Conservation (phyloP, 1,284 basidiomycete species). For the Cutaneotrichosporon sp. region DNA sequence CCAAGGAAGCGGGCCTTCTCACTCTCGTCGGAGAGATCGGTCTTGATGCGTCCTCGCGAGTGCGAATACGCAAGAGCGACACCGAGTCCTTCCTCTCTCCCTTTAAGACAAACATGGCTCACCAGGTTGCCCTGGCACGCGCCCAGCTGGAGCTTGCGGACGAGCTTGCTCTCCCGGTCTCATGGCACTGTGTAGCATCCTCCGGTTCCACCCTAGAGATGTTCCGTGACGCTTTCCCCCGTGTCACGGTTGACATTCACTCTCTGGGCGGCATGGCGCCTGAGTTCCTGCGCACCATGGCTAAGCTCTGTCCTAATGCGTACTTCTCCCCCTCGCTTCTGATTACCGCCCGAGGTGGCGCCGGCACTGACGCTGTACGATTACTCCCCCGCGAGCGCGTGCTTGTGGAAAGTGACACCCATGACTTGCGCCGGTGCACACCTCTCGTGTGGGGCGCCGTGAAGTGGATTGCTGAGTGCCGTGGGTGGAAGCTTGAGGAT, state of each 20-base stretch:
- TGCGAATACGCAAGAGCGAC: conserved; percentile 3
- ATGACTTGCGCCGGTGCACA: conserved; percentile 33
- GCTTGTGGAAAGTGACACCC: conserved; percentile 49
- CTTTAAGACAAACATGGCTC: conserved; percentile 46
- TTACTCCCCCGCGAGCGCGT: conserved; percentile 40
- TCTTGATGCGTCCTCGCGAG: conserved; percentile 45
- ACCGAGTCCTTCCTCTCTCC: conserved; percentile 33
- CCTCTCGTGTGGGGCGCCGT: conserved; percentile 40
- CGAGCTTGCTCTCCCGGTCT: conserved; percentile 45
- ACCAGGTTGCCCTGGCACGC: conserved; percentile 46
- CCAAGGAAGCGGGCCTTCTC: conserved; percentile 19
- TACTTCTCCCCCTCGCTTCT: conserved; percentile 50
- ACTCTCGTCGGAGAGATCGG: conserved; percentile 52
- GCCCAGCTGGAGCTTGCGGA: conserved; percentile 49
- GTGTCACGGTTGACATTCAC: conserved; percentile 48
- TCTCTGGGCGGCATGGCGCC: conserved; percentile 38
- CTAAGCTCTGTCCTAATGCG: conserved; percentile 40
- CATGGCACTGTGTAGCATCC: conserved; percentile 49
- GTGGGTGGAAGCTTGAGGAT: conserved; percentile 43
- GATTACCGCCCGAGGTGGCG: conserved; percentile 44
- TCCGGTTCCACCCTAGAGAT: conserved; percentile 46
- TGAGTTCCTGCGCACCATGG: conserved; percentile 13
- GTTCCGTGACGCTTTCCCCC: conserved; percentile 35
- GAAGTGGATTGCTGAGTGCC: conserved; percentile 37
- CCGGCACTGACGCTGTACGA: conserved; percentile 39